Conservation (phyloP, 2,329 filamentous ascomycete genomes). For the Hypoxylon sp. region DNA sequence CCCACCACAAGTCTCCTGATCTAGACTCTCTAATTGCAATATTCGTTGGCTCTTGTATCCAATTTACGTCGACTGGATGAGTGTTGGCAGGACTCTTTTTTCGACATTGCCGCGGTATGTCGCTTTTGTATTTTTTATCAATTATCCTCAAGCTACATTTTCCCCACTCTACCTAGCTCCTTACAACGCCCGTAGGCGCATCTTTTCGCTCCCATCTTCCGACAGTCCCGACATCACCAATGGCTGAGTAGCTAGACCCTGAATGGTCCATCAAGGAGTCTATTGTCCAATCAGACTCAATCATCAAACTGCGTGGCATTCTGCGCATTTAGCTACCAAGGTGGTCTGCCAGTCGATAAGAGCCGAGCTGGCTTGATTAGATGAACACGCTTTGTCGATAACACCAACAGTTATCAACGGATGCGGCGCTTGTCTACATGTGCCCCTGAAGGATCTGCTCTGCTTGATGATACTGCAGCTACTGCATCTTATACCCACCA, state of each 20-base stretch:
- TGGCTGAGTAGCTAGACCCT: conserved; percentile 29
- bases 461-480: conserved; percentile 14
- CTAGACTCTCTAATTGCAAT: conserved; percentile 13
- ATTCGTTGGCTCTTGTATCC: neutral
- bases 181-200: conserved; percentile 8
- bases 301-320: conserved; percentile 31
- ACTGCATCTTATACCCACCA: conserved; percentile 4
- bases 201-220: conserved; percentile 26
- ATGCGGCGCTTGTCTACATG: conserved; percentile 33
- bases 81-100: conserved; percentile 18
- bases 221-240: conserved; percentile 29
- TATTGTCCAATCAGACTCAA: conserved; percentile 35
- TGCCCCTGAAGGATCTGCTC: conserved; percentile 24
- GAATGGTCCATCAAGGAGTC: conserved; percentile 21
- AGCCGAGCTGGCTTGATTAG: conserved; percentile 18
- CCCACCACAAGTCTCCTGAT: neutral
- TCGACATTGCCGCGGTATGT: conserved; percentile 32
- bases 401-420: conserved; percentile 18
- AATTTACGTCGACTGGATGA: conserved; percentile 25
- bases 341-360: conserved; percentile 28
- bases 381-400: conserved; percentile 26
- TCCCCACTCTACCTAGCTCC: conserved; percentile 18
- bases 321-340: conserved; percentile 21
- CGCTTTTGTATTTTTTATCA: conserved; percentile 12
- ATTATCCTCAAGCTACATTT: conserved; percentile 11